phyloP scores from a whole-genome alignment of 257 asterid genomes.

The Scutellaria minor region DNA sequence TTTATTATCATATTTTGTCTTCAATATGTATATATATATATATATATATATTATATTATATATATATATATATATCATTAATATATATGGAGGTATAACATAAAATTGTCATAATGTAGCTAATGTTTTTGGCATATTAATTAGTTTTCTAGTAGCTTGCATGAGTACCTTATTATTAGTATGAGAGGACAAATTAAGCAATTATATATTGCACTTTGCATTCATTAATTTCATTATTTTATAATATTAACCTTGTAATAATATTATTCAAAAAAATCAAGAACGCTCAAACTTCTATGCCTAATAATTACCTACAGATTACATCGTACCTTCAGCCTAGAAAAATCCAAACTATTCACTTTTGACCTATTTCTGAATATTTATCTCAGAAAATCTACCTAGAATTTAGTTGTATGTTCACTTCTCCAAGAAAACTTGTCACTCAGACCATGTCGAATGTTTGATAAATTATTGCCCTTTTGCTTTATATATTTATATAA shows the following conservation, averaged over 20 bases:
- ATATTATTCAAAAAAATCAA: background rate
- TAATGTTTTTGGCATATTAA: too few species aligned
- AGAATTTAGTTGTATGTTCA: conserved; percentile 36
- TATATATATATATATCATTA: too few species aligned
- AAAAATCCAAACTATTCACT: conserved; percentile 50
- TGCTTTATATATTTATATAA: background rate
- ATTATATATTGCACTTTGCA: background rate
- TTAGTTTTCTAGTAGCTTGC: too few species aligned
- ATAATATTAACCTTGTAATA: background rate
- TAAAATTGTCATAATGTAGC: too few species aligned
- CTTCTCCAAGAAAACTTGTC: conserved; percentile 40
- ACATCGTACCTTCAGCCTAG: conserved; percentile 36
- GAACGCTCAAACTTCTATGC: conserved; percentile 40
- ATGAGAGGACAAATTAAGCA: too few species aligned
- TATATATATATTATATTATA: too few species aligned
- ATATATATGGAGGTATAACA: too few species aligned
- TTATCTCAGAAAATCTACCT: conserved; percentile 49
- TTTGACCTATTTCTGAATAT: conserved; percentile 36
- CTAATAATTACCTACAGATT: conserved; percentile 38
- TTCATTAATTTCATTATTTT: background rate
- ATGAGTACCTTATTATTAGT: too few species aligned
- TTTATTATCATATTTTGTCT: too few species aligned
- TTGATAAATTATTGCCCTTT: conserved; percentile 2
- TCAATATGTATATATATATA: too few species aligned
- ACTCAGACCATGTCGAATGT: conserved; percentile 28